Evolutionary conservation across 768 basidiomycete genomes (phyloP).

Genomic region (Suillus tomentosus): DNA sequence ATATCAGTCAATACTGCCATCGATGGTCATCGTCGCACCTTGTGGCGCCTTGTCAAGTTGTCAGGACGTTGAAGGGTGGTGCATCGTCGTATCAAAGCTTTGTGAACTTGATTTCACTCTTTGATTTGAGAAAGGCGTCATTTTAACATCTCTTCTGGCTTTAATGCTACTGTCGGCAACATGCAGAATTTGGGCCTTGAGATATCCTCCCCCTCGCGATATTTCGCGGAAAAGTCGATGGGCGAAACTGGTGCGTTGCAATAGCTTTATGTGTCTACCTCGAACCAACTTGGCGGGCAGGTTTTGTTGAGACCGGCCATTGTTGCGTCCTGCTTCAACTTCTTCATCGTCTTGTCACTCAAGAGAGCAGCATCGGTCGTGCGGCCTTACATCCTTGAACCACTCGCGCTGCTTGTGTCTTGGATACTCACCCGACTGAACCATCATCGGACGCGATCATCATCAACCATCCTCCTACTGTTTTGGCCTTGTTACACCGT

Average conservation of each 20-base stretch:
- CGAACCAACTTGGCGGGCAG: constrained; percentile 34
- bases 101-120: constrained; percentile 77
- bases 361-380: constrained; percentile 44
- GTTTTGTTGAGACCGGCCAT: constrained; percentile 49
- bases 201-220: constrained; percentile 26
- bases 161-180: constrained; percentile 45
- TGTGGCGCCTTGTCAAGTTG: constrained; percentile 43
- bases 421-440: constrained; percentile 61
- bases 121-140: constrained; percentile 77
- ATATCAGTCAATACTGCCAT: background rate
- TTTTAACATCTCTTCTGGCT: constrained; percentile 57
- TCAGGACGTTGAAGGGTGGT: constrained; percentile 67
- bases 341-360: constrained; percentile 39
- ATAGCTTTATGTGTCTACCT: background rate
- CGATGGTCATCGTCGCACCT: background rate
- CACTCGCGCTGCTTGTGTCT: constrained; percentile 50
- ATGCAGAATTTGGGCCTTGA: constrained; percentile 38
- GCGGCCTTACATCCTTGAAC: constrained; percentile 59
- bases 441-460: constrained; percentile 67
- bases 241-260: constrained; percentile 64
- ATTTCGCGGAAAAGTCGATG: constrained; percentile 50
- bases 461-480: constrained; percentile 72
- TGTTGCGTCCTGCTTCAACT: constrained; percentile 44
- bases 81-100: constrained; percentile 46
- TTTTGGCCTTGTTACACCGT: constrained; percentile 78